These are phyloP conservation scores for Dactylonectria macrodidyma DNA, from an alignment of 2,329 filamentous ascomycete species.

Conservation along the genomic window DNA sequence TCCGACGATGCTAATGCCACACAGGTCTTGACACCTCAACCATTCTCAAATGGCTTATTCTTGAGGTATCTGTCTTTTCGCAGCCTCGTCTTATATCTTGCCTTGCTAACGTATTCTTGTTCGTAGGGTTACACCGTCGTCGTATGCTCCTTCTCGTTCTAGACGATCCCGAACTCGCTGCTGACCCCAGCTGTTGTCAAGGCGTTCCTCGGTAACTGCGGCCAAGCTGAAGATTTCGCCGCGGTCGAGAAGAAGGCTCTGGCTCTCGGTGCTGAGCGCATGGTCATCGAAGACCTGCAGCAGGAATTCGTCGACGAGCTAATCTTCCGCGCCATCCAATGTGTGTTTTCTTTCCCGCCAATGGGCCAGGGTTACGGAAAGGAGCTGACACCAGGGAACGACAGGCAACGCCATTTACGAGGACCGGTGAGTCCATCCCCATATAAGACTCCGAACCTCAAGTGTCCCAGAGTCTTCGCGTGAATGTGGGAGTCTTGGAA, in stretches of 20 bases:
- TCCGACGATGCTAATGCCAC: neutral
- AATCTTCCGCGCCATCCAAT: conserved; percentile 79
- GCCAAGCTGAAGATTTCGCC: conserved; percentile 80
- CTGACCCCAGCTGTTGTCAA: neutral
- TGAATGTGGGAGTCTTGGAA: too few relatives aligned
- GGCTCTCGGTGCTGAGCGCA: conserved; percentile 1
- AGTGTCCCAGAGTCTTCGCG: too few relatives aligned
- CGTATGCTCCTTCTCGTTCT: neutral
- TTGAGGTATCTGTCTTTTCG: neutral
- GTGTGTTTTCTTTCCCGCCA: conserved; percentile 45
- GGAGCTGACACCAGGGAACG: too few relatives aligned
- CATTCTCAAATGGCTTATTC: conserved; percentile 9
- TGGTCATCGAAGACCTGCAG: conserved; percentile 74
- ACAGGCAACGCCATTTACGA: neutral
- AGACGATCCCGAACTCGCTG: neutral
- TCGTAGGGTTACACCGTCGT: conserved; percentile 18
- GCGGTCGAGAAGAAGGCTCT: conserved; percentile 78
- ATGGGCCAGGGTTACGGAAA: neutral
- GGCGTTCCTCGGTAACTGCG: conserved; percentile 71
- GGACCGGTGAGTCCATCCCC: too few relatives aligned
- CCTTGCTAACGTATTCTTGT: too few relatives aligned
- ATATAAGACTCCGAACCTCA: too few relatives aligned
- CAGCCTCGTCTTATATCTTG: too few relatives aligned
- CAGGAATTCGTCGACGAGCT: conserved; percentile 83
- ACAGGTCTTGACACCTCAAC: conserved; percentile 16